Evolutionary conservation across 345 rosid species (phyloP).

Genomic region (Brassica juncea): DNA sequence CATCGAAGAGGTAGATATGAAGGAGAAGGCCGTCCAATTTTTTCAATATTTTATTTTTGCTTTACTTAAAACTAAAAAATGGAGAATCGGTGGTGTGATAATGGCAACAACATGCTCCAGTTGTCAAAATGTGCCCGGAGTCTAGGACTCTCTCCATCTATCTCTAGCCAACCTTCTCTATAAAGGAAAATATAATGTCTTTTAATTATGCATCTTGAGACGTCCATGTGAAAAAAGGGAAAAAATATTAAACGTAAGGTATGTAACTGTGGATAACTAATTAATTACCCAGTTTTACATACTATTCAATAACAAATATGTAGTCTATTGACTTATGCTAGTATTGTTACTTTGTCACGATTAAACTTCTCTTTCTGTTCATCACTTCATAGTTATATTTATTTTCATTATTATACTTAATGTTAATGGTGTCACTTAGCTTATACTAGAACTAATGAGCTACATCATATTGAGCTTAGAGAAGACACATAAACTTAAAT

Average conservation of each 20-base stretch:
- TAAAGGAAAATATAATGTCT: neutral
- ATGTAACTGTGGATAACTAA: neutral
- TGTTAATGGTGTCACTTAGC: neutral
- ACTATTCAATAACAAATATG: neutral
- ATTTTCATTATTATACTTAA: neutral
- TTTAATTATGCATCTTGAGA: conserved; percentile 36
- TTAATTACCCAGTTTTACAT: neutral
- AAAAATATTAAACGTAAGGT: neutral
- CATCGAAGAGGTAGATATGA: conserved; percentile 39
- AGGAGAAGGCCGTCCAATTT: conserved; percentile 33
- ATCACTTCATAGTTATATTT: neutral
- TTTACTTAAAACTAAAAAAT: neutral
- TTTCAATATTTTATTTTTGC: neutral
- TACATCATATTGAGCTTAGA: too few species aligned
- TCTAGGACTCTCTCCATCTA: conserved; percentile 33
- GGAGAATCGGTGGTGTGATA: conserved; percentile 35
- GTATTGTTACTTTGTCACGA: neutral
- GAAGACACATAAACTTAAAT: neutral
- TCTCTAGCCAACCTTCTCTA: conserved; percentile 31
- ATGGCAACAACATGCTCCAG: conserved; percentile 43
- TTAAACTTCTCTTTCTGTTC: neutral
- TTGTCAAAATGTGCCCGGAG: conserved; percentile 40
- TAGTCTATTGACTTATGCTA: neutral
- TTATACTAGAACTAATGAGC: neutral
- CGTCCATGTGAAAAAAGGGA: conserved; percentile 15